Percentiles rank a stretch among this genome's conserved stretches.
Evolutionary conservation across 2,329 filamentous ascomycete species (phyloP).

Genomic region (Chlorencoelia australis): DNA sequence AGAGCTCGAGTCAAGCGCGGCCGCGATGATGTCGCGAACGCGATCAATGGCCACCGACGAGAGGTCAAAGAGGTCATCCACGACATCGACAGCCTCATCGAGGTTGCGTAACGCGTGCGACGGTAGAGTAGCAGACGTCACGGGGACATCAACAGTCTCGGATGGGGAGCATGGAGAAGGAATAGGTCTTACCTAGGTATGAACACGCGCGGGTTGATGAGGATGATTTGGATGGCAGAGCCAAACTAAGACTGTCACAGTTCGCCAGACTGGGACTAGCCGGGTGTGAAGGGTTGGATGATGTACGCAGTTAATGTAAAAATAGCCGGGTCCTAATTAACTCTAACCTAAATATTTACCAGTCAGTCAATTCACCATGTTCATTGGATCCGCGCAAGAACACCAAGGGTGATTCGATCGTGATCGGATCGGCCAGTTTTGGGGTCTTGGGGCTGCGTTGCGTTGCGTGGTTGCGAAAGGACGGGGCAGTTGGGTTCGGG

Average conservation of each 20-base stretch:
- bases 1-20: conserved; percentile 17
- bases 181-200: conserved; percentile 29
- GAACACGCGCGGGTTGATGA: no score
- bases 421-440: no score
- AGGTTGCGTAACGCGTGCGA: conserved; percentile 13
- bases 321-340: background rate
- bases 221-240: no score
- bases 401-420: background rate
- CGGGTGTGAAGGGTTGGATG: no score
- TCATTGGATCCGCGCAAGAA: conserved; percentile 1
- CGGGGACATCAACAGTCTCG: conserved; percentile 18
- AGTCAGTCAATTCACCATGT: background rate
- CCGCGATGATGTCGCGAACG: conserved; percentile 22
- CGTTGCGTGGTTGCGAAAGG: no score
- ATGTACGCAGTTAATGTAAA: no score
- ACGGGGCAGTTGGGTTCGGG: no score
- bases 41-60: conserved; percentile 15
- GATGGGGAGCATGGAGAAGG: conserved; percentile 18
- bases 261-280: background rate
- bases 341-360: background rate
- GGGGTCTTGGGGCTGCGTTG: no score
- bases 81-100: conserved; percentile 8
- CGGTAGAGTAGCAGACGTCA: conserved; percentile 20
- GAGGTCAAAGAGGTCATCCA: no score
- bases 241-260: no score